Percentiles rank a stretch among this genome's conserved stretches.
phyloP scores from a whole-genome alignment of 805 yeast species.

The Sungouiozyma intestinalis region DNA sequence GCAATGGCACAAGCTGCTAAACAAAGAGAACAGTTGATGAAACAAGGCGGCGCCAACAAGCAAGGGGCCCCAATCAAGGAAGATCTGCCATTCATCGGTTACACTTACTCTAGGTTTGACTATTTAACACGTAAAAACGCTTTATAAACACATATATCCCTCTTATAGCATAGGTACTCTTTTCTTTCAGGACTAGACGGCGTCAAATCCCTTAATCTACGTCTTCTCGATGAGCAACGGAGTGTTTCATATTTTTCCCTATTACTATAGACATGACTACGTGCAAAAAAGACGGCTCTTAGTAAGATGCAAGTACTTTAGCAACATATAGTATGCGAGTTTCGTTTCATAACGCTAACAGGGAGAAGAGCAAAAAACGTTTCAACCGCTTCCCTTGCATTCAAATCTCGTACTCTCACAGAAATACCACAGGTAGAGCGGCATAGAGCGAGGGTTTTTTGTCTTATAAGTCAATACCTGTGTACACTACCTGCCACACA shows the following conservation, averaged over 20 bases:
- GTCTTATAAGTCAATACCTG: too few species aligned
- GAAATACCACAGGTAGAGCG: too few species aligned
- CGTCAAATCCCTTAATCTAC: too few species aligned
- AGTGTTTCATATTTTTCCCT: too few species aligned
- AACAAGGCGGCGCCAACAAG: constrained; percentile 35
- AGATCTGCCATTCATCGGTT: constrained; percentile 94
- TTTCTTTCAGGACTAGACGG: too few species aligned
- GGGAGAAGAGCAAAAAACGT: background rate
- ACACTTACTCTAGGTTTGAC: constrained; percentile 91
- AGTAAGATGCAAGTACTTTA: background rate
- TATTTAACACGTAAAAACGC: constrained; percentile 71
- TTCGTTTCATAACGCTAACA: background rate
- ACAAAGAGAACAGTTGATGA: constrained; percentile 45
- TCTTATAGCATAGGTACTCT: background rate
- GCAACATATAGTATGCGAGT: background rate
- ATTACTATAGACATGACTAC: too few species aligned
- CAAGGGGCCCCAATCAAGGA: constrained; percentile 40
- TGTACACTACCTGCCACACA: too few species aligned
- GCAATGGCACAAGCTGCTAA: constrained; percentile 56
- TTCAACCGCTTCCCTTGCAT: too few species aligned
- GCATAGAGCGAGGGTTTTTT: too few species aligned
- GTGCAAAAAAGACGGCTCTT: too few species aligned
- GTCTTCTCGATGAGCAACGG: too few species aligned
- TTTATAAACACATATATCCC: constrained; percentile 11
- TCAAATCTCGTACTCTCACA: too few species aligned